Evolutionary conservation across 2,329 filamentous ascomycete genomes (phyloP).

Genomic region (Monilinia vaccinii-corymbosi): DNA sequence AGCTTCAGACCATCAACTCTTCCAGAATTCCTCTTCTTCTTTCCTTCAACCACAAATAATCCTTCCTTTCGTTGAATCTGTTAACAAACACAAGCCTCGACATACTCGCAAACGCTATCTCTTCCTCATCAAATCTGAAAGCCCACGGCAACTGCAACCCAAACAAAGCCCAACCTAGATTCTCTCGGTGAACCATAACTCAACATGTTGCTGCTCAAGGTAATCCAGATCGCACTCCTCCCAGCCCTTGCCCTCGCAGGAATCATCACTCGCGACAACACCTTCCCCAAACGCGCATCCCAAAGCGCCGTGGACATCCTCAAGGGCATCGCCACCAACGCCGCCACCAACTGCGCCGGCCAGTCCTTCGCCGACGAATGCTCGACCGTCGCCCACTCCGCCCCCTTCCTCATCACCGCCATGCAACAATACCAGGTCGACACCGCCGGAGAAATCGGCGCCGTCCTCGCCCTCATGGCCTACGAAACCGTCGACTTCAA

Average conservation of each 20-base stretch:
- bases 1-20: not conserved
- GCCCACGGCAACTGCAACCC: not conserved
- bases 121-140: not conserved
- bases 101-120: not conserved
- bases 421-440: constrained; percentile 47
- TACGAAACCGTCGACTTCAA: constrained; percentile 54
- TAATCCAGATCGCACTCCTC: not conserved
- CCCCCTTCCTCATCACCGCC: constrained; percentile 38
- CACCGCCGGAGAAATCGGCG: constrained; percentile 38
- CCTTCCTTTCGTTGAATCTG: not conserved
- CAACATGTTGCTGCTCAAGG: not conserved
- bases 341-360: constrained; percentile 36
- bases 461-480: constrained; percentile 49
- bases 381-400: constrained; percentile 41
- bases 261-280: not conserved
- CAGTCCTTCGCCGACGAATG: constrained; percentile 41
- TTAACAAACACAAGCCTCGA: not conserved
- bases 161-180: not conserved
- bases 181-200: not conserved
- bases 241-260: not conserved
- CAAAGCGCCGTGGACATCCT: not conserved
- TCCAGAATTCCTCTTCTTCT: not conserved
- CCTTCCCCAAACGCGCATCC: not conserved
- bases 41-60: not conserved
- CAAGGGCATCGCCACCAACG: constrained; percentile 39